These are phyloP conservation scores for Verticillium nonalfalfae DNA, from an alignment of 2,329 filamentous ascomycete species.

Conservation along the genomic window DNA sequence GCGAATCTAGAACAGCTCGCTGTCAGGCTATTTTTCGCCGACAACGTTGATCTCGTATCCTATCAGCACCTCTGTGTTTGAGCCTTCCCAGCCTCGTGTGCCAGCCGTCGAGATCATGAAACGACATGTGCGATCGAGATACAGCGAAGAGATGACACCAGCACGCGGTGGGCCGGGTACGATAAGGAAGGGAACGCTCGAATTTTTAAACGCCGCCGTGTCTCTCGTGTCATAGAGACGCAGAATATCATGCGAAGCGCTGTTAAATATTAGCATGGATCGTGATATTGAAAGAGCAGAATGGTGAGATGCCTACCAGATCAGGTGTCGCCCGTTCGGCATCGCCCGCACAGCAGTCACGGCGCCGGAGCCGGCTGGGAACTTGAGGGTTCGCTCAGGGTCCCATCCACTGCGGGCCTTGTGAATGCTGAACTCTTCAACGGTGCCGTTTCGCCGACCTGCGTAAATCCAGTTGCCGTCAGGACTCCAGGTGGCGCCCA, in stretches of 20 bases:
- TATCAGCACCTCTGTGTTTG: conserved; percentile 80
- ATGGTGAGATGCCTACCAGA: conserved; percentile 48
- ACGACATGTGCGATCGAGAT: conserved; percentile 78
- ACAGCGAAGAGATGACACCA: conserved; percentile 80
- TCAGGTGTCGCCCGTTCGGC: conserved; percentile 85
- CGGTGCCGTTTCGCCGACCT: conserved; percentile 82
- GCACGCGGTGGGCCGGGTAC: conserved; percentile 79
- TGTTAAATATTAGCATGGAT: conserved; percentile 24
- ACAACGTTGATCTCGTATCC: conserved; percentile 75
- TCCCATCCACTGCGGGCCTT: conserved; percentile 62
- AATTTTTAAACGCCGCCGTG: conserved; percentile 59
- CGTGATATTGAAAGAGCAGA: not conserved
- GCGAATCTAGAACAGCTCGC: not conserved
- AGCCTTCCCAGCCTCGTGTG: conserved; percentile 92
- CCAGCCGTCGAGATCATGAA: conserved; percentile 92
- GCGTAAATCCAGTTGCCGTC: conserved; percentile 95
- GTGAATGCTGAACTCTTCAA: conserved; percentile 89
- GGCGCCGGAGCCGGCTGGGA: conserved; percentile 81
- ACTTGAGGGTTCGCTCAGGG: conserved; percentile 74
- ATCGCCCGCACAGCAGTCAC: conserved; percentile 86
- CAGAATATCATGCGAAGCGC: conserved; percentile 88
- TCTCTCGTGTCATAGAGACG: conserved; percentile 83
- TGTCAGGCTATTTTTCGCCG: conserved; percentile 6
- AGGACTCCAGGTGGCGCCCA: conserved; percentile 93
- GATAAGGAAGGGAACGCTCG: conserved; percentile 89